Evolutionary conservation across 2,329 filamentous ascomycete genomes (phyloP).

Genomic region (Talaromyces sp.): DNA sequence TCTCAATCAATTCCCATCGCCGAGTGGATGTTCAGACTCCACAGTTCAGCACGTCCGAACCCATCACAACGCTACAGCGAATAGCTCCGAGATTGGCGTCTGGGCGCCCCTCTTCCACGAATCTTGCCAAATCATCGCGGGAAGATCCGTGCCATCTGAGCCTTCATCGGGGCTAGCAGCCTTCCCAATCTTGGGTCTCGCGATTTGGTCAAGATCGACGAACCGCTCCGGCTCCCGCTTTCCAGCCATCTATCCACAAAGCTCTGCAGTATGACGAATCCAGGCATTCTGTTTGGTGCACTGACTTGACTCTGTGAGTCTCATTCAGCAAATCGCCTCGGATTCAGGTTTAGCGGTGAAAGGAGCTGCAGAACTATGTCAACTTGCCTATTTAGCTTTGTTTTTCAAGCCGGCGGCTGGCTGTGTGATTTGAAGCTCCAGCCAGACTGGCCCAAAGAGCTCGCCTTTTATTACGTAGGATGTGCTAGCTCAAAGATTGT

Average conservation of each 20-base stretch:
- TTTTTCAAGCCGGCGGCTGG: neutral
- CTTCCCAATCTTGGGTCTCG: slow-evolving; percentile 15
- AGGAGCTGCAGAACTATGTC: slow-evolving; percentile 13
- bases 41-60: neutral
- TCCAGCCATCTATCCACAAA: slow-evolving; percentile 1
- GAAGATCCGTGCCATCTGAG: slow-evolving; percentile 2
- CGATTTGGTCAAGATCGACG: slow-evolving; percentile 15
- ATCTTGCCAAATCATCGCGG: slow-evolving; percentile 8
- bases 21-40: neutral
- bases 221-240: slow-evolving; percentile 13
- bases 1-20: neutral
- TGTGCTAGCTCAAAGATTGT: neutral
- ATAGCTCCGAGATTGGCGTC: slow-evolving; percentile 8
- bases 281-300: neutral
- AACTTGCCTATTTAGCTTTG: neutral
- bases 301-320: neutral
- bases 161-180: neutral
- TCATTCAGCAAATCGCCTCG: neutral
- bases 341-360: slow-evolving; percentile 15
- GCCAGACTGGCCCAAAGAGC: neutral
- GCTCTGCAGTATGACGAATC: slow-evolving; percentile 11
- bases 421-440: slow-evolving; percentile 9
- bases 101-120: neutral
- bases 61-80: slow-evolving; percentile 3
- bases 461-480: neutral